These are phyloP conservation scores for Stevia rebaudiana DNA, from an alignment of 140 eudicot genomes.

Conservation along the genomic window DNA sequence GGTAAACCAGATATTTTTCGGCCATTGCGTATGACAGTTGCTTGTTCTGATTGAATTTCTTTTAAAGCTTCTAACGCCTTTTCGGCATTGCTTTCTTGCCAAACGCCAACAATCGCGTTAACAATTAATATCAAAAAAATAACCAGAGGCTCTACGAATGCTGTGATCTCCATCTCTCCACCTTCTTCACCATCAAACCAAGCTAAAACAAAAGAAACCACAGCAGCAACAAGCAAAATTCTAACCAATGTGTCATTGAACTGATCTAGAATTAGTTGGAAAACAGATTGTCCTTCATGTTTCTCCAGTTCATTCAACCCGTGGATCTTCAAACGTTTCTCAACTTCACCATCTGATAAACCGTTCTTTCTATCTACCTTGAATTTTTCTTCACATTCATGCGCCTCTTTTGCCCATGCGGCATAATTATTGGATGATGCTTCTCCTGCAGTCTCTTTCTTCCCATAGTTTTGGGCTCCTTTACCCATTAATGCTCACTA, in stretches of 20 bases:
- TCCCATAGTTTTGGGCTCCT: slow-evolving; percentile 59
- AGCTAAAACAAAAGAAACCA: slow-evolving; percentile 84
- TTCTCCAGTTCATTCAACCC: slow-evolving; percentile 88
- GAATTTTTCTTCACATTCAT: slow-evolving; percentile 64
- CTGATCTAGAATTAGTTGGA: slow-evolving; percentile 74
- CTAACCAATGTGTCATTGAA: slow-evolving; percentile 90
- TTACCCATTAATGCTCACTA: slow-evolving; percentile 55
- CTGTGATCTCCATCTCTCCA: slow-evolving; percentile 73
- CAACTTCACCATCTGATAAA: slow-evolving; percentile 52
- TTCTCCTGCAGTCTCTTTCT: slow-evolving; percentile 17
- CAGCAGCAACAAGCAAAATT: slow-evolving; percentile 79
- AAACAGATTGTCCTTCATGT: slow-evolving; percentile 68
- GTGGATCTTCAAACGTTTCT: slow-evolving; percentile 39
- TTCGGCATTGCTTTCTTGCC: slow-evolving; percentile 98
- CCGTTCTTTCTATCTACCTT: slow-evolving; percentile 61
- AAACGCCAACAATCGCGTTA: slow-evolving; percentile 91
- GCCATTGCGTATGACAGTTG: slow-evolving; percentile 71
- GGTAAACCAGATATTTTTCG: slow-evolving; percentile 48
- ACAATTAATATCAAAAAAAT: slow-evolving; percentile 77
- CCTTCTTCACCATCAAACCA: slow-evolving; percentile 80
- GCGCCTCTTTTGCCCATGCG: slow-evolving; percentile 75
- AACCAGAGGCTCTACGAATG: slow-evolving; percentile 90
- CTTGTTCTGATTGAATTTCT: slow-evolving; percentile 86
- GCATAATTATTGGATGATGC: slow-evolving; percentile 28
- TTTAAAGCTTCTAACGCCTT: slow-evolving; percentile 92